These are phyloP conservation scores for Trypanosoma melophagium DNA, from an alignment of 208 protist species.

Conservation along the genomic window DNA sequence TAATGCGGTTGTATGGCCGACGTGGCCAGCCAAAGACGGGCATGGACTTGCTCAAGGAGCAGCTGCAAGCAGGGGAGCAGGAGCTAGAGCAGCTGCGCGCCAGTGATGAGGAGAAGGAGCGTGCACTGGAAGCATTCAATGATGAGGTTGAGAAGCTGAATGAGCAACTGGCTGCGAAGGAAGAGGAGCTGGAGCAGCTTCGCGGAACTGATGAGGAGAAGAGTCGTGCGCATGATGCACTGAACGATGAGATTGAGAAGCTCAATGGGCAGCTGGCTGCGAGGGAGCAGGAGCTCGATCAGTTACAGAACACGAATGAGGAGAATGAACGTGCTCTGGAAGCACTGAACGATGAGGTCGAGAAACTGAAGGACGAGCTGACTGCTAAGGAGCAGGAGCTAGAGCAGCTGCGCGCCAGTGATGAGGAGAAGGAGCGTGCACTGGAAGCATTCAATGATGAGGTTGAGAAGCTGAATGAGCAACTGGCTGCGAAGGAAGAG, in stretches of 20 bases:
- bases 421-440: neutral
- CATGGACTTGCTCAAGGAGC: constrained; percentile 5
- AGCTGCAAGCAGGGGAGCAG: constrained; percentile 2
- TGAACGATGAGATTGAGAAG: neutral
- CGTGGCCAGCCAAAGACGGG: constrained; percentile 1
- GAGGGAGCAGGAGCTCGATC: constrained; percentile 7
- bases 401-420: too few relatives aligned
- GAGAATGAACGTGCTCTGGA: constrained; percentile 7
- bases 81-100: constrained; percentile 1
- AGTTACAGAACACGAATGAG: neutral
- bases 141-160: too few relatives aligned
- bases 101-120: too few relatives aligned
- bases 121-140: too few relatives aligned
- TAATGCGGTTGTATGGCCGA: constrained; percentile 8
- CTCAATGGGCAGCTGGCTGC: neutral
- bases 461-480: neutral
- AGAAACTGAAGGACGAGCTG: constrained; percentile 25
- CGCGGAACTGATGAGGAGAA: too few relatives aligned
- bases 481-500: neutral
- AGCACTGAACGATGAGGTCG: constrained; percentile 12
- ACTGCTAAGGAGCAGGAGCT: constrained; percentile 16
- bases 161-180: too few relatives aligned
- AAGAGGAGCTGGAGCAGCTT: too few relatives aligned
- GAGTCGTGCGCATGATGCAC: too few relatives aligned
- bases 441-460: neutral